Conservation (phyloP, 2,329 filamentous ascomycete species). For the Talaromyces sp. region DNA sequence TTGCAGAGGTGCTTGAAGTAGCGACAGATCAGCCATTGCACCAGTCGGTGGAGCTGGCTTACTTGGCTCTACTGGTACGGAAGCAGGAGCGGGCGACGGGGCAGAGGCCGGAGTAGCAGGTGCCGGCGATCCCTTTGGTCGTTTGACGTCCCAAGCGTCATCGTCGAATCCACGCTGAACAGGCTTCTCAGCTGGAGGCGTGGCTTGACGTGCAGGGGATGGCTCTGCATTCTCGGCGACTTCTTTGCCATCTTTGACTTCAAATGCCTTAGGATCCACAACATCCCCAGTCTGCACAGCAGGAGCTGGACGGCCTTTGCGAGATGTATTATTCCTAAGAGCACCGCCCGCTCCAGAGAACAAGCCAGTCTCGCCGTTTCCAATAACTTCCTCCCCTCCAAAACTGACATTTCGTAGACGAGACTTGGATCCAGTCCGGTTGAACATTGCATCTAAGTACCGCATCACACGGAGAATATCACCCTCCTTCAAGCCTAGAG, state of each 20-base stretch:
- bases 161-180: slow-evolving; percentile 74
- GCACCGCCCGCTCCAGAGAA: slow-evolving; percentile 92
- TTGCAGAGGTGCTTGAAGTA: slow-evolving; percentile 58
- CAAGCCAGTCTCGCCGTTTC: slow-evolving; percentile 64
- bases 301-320: slow-evolving; percentile 83
- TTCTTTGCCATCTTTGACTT: slow-evolving; percentile 55
- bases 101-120: slow-evolving; percentile 32
- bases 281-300: slow-evolving; percentile 80
- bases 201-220: slow-evolving; percentile 48
- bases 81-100: slow-evolving; percentile 37
- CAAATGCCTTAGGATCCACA: slow-evolving; percentile 82
- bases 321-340: slow-evolving; percentile 80
- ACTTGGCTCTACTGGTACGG: slow-evolving; percentile 34
- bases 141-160: slow-evolving; percentile 95
- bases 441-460: slow-evolving; percentile 74
- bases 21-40: slow-evolving; percentile 64
- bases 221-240: slow-evolving; percentile 42
- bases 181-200: slow-evolving; percentile 50
- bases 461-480: slow-evolving; percentile 97
- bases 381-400: slow-evolving; percentile 49
- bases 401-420: slow-evolving; percentile 55
- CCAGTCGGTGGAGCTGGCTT: slow-evolving; percentile 62
- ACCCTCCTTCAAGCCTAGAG: slow-evolving; percentile 88
- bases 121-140: slow-evolving; percentile 52
- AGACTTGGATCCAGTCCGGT: slow-evolving; percentile 55